These are phyloP conservation scores for Picea sitchensis DNA, from an alignment of 75 land plant species.

Conservation along the genomic window DNA sequence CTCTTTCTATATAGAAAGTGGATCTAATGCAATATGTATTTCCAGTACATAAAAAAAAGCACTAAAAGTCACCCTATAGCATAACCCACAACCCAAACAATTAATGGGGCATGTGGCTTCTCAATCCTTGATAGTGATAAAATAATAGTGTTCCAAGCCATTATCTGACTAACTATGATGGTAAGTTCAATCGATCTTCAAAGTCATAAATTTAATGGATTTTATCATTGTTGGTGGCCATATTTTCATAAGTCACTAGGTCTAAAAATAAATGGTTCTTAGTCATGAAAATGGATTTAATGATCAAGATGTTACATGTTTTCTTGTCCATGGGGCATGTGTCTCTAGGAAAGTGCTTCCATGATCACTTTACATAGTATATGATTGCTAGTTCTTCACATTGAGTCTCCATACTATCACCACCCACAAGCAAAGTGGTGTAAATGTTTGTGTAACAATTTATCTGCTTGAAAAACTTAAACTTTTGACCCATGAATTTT, in stretches of 20 bases:
- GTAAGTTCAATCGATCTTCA: slow-evolving; percentile 74
- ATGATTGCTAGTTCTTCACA: too few relatives aligned
- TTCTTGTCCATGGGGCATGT: too few relatives aligned
- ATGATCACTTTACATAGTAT: too few relatives aligned
- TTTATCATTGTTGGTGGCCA: slow-evolving; percentile 35
- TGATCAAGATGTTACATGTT: too few relatives aligned
- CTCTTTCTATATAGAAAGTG: slow-evolving; percentile 16
- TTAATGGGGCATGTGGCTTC: slow-evolving; percentile 55
- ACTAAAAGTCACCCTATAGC: slow-evolving; percentile 63
- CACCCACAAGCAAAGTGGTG: too few relatives aligned
- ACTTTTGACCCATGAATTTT: too few relatives aligned
- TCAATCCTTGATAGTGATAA: slow-evolving; percentile 70
- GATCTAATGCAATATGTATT: slow-evolving; percentile 42
- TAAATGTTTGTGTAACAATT: too few relatives aligned
- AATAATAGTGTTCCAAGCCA: slow-evolving; percentile 57
- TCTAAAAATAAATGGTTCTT: neutral
- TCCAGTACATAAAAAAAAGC: slow-evolving; percentile 77
- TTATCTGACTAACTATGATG: slow-evolving; percentile 64
- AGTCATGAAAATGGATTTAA: too few relatives aligned
- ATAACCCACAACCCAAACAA: slow-evolving; percentile 76
- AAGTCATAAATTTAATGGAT: slow-evolving; percentile 71
- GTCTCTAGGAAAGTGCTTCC: too few relatives aligned
- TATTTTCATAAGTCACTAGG: slow-evolving; percentile 20
- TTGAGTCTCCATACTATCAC: too few relatives aligned
- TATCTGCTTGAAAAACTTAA: too few relatives aligned